These are phyloP conservation scores for Nakazawaea pomicola DNA, from an alignment of 805 yeast genomes.

Conservation along the genomic window DNA sequence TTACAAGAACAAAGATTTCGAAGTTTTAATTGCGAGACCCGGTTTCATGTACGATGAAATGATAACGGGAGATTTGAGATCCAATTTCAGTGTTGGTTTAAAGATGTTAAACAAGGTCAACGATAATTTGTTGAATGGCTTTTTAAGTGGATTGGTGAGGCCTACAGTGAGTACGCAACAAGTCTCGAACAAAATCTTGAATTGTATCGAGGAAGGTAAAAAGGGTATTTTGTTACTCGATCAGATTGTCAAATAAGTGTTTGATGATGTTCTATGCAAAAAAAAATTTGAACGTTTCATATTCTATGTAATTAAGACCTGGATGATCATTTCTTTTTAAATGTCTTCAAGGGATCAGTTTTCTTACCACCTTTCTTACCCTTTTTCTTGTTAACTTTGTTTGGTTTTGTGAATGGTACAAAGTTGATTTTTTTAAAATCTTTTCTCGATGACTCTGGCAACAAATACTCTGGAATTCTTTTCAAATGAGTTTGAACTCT, in stretches of 20 bases:
- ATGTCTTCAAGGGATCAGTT: conserved; percentile 48
- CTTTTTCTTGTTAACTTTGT: conserved; percentile 27
- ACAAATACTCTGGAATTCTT: conserved; percentile 85
- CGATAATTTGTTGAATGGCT: conserved; percentile 32
- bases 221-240: conserved; percentile 58
- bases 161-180: conserved; percentile 64
- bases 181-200: conserved; percentile 57
- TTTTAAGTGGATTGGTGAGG: conserved; percentile 45
- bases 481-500: conserved; percentile 82
- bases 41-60: conserved; percentile 74
- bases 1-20: conserved; percentile 13
- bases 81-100: conserved; percentile 36
- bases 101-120: conserved; percentile 41
- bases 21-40: conserved; percentile 70
- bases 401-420: conserved; percentile 61
- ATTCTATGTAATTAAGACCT: neutral
- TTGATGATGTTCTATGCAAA: too few species aligned
- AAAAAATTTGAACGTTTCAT: neutral
- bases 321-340: conserved; percentile 21
- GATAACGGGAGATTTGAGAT: conserved; percentile 29
- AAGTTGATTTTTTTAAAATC: conserved; percentile 57
- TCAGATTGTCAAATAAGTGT: conserved; percentile 28
- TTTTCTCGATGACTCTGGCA: conserved; percentile 73
- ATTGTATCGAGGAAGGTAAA: conserved; percentile 27
- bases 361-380: conserved; percentile 29